Base-by-base conservation (phyloP, 371 early-diverging fungal genomes). In the Syncephalastrum monosporum region DNA sequence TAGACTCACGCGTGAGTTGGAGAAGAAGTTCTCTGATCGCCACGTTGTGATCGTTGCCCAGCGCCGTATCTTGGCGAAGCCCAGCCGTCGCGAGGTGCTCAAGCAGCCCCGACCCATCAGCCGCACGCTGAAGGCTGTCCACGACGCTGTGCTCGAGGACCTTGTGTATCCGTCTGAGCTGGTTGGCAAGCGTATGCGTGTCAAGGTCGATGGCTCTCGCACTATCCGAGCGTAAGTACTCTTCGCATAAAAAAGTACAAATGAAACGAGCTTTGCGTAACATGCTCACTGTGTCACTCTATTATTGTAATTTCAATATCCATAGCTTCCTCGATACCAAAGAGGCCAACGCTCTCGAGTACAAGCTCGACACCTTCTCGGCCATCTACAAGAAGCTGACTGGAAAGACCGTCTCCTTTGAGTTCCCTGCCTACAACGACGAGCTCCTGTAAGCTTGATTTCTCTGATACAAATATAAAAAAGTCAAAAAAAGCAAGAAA, bases 11-110 rank as follows among this genome's bases (percentile, higher is more conserved):
- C 94, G 97, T 74, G 98, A 97, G 84, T 86, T 97, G 67, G 98
- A 97, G 85, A 97, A 97, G 95, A 97, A 97, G 91, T 95, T 97
- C 90, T 91, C 94, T 67, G 97, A 97, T 81, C 91, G 95, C 66
- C 96, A 97, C 78, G 91, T 97, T 62, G 85, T 97, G 67, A 84
- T 97, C 58, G 81, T 96, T 77, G 97, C 95, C 63, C 64, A 64
- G 51, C 93, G 98, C 67, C 92, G 94, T 71, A 95, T 97, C 78
- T 77, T 96, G 75, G 81, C 87, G 71, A 92, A 91, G 86, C 96
- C 95, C 59, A 83, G 86, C 68, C 92, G 92, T 74, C 84, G 82
- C 64, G 81, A 88, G 65, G 89, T 92, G 70, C 85, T 83, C 68
- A 90, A 87, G 81, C 96, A 96, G 81, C 73, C 82, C 65, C 91